Conservation (phyloP, 2,329 filamentous ascomycete genomes). For the Sclerotinia minor region DNA sequence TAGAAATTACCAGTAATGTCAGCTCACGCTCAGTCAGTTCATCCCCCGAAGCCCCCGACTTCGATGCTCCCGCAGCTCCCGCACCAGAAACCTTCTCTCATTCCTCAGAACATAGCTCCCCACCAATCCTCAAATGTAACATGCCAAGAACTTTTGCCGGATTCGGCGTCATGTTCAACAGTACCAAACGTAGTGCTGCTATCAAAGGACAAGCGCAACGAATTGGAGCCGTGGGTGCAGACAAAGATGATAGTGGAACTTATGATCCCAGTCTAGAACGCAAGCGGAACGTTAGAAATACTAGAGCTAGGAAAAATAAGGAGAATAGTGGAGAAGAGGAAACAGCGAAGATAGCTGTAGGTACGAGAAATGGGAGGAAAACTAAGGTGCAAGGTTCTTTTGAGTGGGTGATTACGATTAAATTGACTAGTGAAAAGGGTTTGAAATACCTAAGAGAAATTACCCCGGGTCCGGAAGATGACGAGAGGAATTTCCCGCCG, state of each 20-base stretch:
- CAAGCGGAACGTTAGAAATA: constrained; percentile 5
- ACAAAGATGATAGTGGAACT: constrained; percentile 38
- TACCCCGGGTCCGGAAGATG: constrained; percentile 8
- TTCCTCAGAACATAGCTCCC: constrained; percentile 29
- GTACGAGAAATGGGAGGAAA: constrained; percentile 8
- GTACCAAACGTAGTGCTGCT: constrained; percentile 29
- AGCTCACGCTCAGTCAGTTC: constrained; percentile 28
- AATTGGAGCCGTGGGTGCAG: constrained; percentile 30
- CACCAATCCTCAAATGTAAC: constrained; percentile 20
- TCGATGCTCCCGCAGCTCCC: constrained; percentile 31
- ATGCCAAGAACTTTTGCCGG: constrained; percentile 19
- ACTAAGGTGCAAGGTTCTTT: constrained; percentile 22
- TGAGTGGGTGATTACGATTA: constrained; percentile 29
- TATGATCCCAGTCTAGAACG: constrained; percentile 34
- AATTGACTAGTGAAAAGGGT: constrained; percentile 1
- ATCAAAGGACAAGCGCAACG: constrained; percentile 26
- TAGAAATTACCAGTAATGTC: not conserved
- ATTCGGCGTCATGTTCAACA: constrained; percentile 29
- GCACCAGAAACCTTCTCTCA: constrained; percentile 31
- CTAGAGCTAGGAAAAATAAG: constrained; percentile 14
- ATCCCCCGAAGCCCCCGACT: constrained; percentile 33
- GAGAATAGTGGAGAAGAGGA: not conserved
- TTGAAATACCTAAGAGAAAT: not conserved
- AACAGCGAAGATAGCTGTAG: not conserved
- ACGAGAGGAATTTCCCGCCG: not conserved